Conservation (phyloP, 202 grass and related monocot species). For the Eragrostis tef region DNA sequence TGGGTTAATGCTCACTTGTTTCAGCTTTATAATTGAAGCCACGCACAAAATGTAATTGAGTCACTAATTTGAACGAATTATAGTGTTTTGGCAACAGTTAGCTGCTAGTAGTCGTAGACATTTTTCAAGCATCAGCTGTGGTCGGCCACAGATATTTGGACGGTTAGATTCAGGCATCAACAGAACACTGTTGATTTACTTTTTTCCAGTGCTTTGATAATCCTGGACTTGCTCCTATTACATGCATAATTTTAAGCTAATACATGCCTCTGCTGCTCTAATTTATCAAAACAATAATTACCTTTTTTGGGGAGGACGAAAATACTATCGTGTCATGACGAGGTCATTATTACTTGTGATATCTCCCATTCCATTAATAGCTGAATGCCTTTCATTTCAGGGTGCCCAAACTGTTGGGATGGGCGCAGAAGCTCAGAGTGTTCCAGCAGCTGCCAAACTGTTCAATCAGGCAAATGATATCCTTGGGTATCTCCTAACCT, state of each 20-base stretch:
- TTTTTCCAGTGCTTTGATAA: neutral
- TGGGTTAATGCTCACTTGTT: neutral
- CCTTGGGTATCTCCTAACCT: constrained; percentile 63
- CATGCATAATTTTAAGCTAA: constrained; percentile 6
- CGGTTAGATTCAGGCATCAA: constrained; percentile 32
- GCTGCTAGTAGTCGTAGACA: neutral
- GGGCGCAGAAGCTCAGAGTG: constrained; percentile 73
- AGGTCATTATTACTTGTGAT: neutral
- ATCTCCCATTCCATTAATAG: neutral
- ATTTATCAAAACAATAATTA: neutral
- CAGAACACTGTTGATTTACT: constrained; percentile 18
- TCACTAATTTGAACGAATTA: constrained; percentile 11
- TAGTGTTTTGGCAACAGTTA: neutral
- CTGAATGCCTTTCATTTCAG: constrained; percentile 45
- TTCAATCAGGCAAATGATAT: constrained; percentile 87
- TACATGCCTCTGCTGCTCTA: neutral
- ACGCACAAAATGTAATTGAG: neutral
- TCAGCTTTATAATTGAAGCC: neutral
- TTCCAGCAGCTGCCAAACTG: constrained; percentile 71
- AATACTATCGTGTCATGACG: neutral
- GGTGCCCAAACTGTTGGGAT: constrained; percentile 94
- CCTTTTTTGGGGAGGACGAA: neutral
- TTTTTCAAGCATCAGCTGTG: constrained; percentile 33
- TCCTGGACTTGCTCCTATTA: neutral
- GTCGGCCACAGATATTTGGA: neutral